These are phyloP conservation scores for Pleurotus tuber-regium DNA, from an alignment of 768 basidiomycete species.

Conservation along the genomic window DNA sequence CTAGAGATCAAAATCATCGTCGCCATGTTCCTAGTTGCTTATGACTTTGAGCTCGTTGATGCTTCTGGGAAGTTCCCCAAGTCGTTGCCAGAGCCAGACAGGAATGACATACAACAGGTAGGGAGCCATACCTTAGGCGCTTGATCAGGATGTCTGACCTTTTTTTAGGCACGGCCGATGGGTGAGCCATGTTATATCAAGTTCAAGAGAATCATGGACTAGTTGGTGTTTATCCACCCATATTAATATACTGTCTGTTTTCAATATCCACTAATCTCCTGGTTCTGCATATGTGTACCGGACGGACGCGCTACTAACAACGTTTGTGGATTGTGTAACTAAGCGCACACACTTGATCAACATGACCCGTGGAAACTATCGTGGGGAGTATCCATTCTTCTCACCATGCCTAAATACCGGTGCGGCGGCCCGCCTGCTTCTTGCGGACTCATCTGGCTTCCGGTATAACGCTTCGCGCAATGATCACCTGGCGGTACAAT, in stretches of 20 bases:
- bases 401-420: not conserved
- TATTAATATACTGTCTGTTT: too few species aligned
- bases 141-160: too few species aligned
- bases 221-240: too few species aligned
- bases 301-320: too few species aligned
- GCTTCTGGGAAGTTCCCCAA: constrained; percentile 22
- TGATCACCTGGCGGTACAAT: not conserved
- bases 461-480: not conserved
- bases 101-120: constrained; percentile 33
- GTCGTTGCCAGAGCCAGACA: constrained; percentile 25
- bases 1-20: constrained; percentile 36
- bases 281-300: too few species aligned
- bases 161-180: constrained; percentile 21
- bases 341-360: too few species aligned
- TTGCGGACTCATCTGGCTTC: not conserved
- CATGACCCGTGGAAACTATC: too few species aligned
- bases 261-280: too few species aligned
- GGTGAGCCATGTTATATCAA: constrained; percentile 28
- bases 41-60: constrained; percentile 34
- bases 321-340: too few species aligned
- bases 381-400: not conserved
- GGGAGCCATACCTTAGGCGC: not conserved
- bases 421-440: constrained; percentile 5
- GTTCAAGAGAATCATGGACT: constrained; percentile 22
- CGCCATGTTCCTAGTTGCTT: constrained; percentile 30